phyloP scores from a whole-genome alignment of 768 basidiomycete species.

The Mycena sanguinolenta region DNA sequence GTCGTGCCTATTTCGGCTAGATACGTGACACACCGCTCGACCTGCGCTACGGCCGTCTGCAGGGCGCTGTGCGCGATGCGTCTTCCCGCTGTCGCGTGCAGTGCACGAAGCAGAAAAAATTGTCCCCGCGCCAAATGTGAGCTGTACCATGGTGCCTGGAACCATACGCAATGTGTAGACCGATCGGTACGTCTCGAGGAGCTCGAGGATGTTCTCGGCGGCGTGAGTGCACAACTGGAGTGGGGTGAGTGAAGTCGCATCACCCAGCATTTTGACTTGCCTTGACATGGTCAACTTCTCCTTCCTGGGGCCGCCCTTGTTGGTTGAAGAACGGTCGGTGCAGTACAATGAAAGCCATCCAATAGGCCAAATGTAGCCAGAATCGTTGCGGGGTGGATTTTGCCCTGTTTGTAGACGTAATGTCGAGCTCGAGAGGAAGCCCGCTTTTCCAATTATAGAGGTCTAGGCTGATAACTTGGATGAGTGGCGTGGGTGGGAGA shows the following conservation, averaged over 20 bases:
- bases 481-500: background rate
- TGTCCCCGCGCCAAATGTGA: slow-evolving; percentile 55
- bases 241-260: too few species aligned
- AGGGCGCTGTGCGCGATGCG: slow-evolving; percentile 31
- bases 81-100: slow-evolving; percentile 43
- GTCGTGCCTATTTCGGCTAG: slow-evolving; percentile 24
- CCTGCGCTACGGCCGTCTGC: slow-evolving; percentile 27
- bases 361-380: slow-evolving; percentile 51
- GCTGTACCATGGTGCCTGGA: slow-evolving; percentile 52
- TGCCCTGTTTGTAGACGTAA: slow-evolving; percentile 42
- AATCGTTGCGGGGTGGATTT: slow-evolving; percentile 46
- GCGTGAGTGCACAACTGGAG: slow-evolving; percentile 48
- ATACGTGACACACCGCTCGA: slow-evolving; percentile 25
- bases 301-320: slow-evolving; percentile 12
- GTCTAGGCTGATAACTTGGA: slow-evolving; percentile 34
- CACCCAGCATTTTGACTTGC: background rate
- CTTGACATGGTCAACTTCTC: slow-evolving; percentile 39
- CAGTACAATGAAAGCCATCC: slow-evolving; percentile 53
- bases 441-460: slow-evolving; percentile 43
- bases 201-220: too few species aligned
- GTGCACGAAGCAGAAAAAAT: slow-evolving; percentile 52
- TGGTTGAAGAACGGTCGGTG: slow-evolving; percentile 49
- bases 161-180: slow-evolving; percentile 53
- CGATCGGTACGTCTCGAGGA: slow-evolving; percentile 48
- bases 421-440: slow-evolving; percentile 43